Conservation (phyloP, 192 early-diverging fungal genomes). For the Linnemannia elongata region DNA sequence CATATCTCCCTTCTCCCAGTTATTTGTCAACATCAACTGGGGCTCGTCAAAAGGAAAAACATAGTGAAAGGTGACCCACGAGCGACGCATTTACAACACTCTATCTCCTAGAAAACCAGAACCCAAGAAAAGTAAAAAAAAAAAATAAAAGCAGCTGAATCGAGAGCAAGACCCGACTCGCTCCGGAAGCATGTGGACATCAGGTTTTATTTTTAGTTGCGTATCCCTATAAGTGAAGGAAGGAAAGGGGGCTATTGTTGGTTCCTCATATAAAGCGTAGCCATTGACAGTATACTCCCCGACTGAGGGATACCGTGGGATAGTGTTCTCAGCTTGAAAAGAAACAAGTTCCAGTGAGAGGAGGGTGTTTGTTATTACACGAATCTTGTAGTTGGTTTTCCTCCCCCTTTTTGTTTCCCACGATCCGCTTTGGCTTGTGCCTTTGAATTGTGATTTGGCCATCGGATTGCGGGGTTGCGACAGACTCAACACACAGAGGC, state of each 20-base stretch:
- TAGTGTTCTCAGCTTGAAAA: not conserved
- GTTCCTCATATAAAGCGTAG: not conserved
- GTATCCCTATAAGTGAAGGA: not conserved
- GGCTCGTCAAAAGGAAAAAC: too few relatives aligned
- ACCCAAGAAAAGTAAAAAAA: not conserved
- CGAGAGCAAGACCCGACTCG: slow-evolving; percentile 10
- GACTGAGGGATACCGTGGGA: not conserved
- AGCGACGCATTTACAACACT: not conserved
- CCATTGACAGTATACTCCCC: not conserved
- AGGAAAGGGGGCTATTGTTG: not conserved
- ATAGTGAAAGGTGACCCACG: not conserved
- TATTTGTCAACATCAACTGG: too few relatives aligned
- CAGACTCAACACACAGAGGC: not conserved
- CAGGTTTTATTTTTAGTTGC: not conserved
- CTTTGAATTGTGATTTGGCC: not conserved
- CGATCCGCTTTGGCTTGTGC: not conserved
- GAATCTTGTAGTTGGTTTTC: too few relatives aligned
- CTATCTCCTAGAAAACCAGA: not conserved
- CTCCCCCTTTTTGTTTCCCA: not conserved
- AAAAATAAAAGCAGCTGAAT: not conserved
- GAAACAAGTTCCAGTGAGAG: not conserved
- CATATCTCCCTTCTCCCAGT: too few relatives aligned
- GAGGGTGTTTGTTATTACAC: too few relatives aligned
- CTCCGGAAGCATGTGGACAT: slow-evolving; percentile 15
- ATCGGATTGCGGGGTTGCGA: slow-evolving; percentile 5